Evolutionary conservation across 768 basidiomycete genomes (phyloP), one percentile per base, ranked within the genome.

Genomic region (Infundibulicybe gibba): DNA sequence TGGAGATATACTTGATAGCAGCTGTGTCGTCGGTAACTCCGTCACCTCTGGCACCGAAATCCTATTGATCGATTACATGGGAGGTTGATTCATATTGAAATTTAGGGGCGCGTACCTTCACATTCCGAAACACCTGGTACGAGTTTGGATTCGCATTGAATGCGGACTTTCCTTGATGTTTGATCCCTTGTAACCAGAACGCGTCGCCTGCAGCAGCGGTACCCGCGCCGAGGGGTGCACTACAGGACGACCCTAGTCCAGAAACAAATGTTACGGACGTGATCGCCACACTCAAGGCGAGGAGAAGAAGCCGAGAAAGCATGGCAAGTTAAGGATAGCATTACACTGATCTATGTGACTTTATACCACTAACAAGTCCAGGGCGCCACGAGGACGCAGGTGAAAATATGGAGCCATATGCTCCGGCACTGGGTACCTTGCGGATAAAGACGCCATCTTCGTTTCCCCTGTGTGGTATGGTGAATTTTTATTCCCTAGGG

Each of bases 111-210:
- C 58, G 19, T 45, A 70, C 71, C 62, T 84, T 85, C 40, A 90
- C 88, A 57, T 89, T 90, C 38, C 88, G 76, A 64, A 87, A 89
- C 15, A 89, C 85, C 41, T 79, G 64, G 61, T 90, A 90, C 9
- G 62, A 58, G 34, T 60, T 59, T 10, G 77, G 71, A 56, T 78
- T 66, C 5, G 79, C 55, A 56, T 87, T 85, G 64, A 78, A 85
- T 3, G 87, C 76, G 2, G 88, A 69, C 16, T 68, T 80, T 32
- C 85, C 87, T 61, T 83, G 87, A 54, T 88, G 88, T 42, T 75
- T 79, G 56, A 90, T 87, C 41, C 53, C 77, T 61, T 89, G 65
- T 55, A 87, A 59, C 87, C 88, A 90, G 58, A 77, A 90, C 0
- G 83, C 75, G 43, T 81, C 83, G 13, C 59, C 61, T 20, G 80